Base-by-base conservation (phyloP, 306 rosid genomes). In the Rosa multiflora region DNA sequence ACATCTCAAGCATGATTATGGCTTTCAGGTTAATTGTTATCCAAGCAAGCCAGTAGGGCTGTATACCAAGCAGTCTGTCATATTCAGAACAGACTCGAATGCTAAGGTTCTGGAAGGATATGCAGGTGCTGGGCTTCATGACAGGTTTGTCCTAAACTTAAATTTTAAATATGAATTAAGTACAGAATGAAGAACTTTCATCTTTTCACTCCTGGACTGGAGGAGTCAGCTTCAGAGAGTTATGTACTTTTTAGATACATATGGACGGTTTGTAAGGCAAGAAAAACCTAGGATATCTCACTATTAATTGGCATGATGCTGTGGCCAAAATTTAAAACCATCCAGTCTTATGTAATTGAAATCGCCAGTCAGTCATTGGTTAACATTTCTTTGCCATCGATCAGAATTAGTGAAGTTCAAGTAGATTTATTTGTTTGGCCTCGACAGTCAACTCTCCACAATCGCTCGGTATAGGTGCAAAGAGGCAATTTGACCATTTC, bases 81-180 rank as follows among this genome's bases (percentile, higher is more conserved):
- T 81, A 53, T 81, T 78, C 85, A 75, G 88, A 78, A 78, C 85
- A 21, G 88, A 81, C 76, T 85, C 88, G 1, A 85, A 48, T 48
- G 53, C 53, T 48, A 5, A 48, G 81, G 88, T 81, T 78, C 81
- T 85, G n/a, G 80, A 78, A 81, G 88, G 85, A 69, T 85, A 62
- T 63, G 82, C 85, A 11, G 85, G 88, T 78, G 85, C 85, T 70
- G 85, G 88, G 59, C 75, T 81, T 75, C 81, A 81, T 78, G 85
- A 85, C 73, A 81, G 85, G 78, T 23, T 17, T 76, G 37, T 43
- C 39, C 23, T 63, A 48, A 48, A 10, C 17, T 74, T 43, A 10
- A 37, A 43, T 78, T 70, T 62, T 32, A n/a, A 49, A 29, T 51
- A 48, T 48, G 15, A 63, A 52, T n/a, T 48, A 5, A 51, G 47